Conservation (phyloP, 2,329 filamentous ascomycete species). For the Penicillium frequentans region DNA sequence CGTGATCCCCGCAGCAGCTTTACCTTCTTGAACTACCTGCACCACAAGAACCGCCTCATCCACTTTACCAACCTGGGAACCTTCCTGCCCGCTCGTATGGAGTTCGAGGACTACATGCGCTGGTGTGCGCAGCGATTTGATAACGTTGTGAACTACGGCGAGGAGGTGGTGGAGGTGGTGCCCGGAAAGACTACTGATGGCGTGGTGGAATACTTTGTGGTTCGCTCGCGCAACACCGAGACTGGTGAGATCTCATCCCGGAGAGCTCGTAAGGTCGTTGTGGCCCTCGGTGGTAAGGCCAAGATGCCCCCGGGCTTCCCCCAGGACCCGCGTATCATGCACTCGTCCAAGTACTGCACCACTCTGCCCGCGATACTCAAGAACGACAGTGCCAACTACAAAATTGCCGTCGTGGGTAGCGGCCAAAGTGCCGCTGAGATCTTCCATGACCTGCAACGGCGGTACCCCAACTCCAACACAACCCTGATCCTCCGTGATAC, state of each 20-base stretch:
- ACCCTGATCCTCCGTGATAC: slow-evolving; percentile 77
- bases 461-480: slow-evolving; percentile 80
- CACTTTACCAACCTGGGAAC: slow-evolving; percentile 90
- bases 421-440: slow-evolving; percentile 96
- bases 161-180: slow-evolving; percentile 72
- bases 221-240: slow-evolving; percentile 63
- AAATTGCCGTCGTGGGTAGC: slow-evolving; percentile 80
- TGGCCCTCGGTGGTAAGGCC: slow-evolving; percentile 67
- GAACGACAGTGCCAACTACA: slow-evolving; percentile 53
- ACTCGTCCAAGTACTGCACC: slow-evolving; percentile 80
- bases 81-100: slow-evolving; percentile 79
- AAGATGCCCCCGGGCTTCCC: slow-evolving; percentile 71
- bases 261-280: slow-evolving; percentile 55
- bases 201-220: slow-evolving; percentile 64
- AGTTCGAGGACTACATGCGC: slow-evolving; percentile 93
- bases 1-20: slow-evolving; percentile 86
- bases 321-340: slow-evolving; percentile 69
- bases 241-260: slow-evolving; percentile 43
- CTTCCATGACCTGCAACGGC: slow-evolving; percentile 79
- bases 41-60: slow-evolving; percentile 75
- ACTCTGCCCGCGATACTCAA: slow-evolving; percentile 38
- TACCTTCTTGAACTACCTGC: slow-evolving; percentile 93
- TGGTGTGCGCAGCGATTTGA: slow-evolving; percentile 86
- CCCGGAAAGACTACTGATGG: slow-evolving; percentile 55
- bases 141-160: slow-evolving; percentile 70